These are phyloP conservation scores for Elaeis oleifera DNA, from an alignment of 202 grass and related monocot genomes.

Conservation along the genomic window DNA sequence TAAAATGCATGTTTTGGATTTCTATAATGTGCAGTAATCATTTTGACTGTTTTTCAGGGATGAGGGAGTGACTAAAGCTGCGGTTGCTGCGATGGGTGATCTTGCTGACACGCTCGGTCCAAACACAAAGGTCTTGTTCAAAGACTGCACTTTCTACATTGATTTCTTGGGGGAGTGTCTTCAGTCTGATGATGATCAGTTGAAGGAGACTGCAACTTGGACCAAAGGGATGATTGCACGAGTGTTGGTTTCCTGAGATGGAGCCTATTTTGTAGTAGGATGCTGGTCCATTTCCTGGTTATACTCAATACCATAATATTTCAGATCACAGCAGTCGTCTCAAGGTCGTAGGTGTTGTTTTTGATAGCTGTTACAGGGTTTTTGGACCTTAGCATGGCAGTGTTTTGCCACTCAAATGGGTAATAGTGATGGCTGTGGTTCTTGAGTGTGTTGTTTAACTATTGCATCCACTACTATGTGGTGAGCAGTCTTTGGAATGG, in stretches of 20 bases:
- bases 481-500: slow-evolving; percentile 13
- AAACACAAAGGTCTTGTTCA: slow-evolving; percentile 44
- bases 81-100: slow-evolving; percentile 18
- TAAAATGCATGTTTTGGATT: neutral
- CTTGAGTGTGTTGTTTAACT: slow-evolving; percentile 29
- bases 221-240: slow-evolving; percentile 69
- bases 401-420: slow-evolving; percentile 8
- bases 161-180: slow-evolving; percentile 59
- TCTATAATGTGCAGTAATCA: neutral
- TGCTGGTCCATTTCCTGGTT: slow-evolving; percentile 34
- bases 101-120: slow-evolving; percentile 14
- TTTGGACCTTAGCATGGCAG: slow-evolving; percentile 16
- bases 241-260: slow-evolving; percentile 43
- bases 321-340: neutral
- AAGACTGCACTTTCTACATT: slow-evolving; percentile 37
- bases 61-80: slow-evolving; percentile 19
- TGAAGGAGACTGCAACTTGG: slow-evolving; percentile 69
- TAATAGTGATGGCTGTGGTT: slow-evolving; percentile 1
- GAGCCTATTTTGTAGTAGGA: slow-evolving; percentile 12
- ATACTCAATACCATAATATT: slow-evolving; percentile 26
- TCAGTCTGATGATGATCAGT: slow-evolving; percentile 42
- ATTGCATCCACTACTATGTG: slow-evolving; percentile 11
- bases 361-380: slow-evolving; percentile 18
- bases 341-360: neutral
- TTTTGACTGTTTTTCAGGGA: slow-evolving; percentile 5